Base-by-base conservation (phyloP, 371 early-diverging fungal species). In the Scutellospora calospora region DNA sequence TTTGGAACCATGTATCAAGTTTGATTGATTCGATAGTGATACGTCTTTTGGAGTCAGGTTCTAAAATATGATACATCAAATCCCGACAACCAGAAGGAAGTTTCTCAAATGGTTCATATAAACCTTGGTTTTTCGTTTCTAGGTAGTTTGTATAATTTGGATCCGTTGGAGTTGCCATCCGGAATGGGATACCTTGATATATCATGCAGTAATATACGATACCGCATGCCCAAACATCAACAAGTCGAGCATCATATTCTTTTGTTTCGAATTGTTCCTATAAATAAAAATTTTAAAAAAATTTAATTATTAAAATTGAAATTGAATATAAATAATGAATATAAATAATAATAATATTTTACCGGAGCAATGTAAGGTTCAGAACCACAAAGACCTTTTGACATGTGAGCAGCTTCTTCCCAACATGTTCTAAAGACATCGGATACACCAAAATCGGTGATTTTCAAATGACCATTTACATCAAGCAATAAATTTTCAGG, bases 361-460 rank as follows among this genome's bases (percentile, higher is more conserved):
- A 97, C 97, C 8, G 98, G 98, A 3, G 97, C 93, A 87, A 96
- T 97, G 85, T 97, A 98, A 4, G 97, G 96, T 54, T 93, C 93
- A 9, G 94, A 93, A 8, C 98, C 97, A 80, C 95, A 95, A 83
- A 95, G 88, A 51, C 96, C 95, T 75, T 87, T 84, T 60, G 94
- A 96, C 66, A 87, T 82, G 83, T 91, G 93, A 35, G 90, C 77
- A n/a, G 83, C 82, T 57, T 86, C 87, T 83, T 95, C 94, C 90
- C 94, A 95, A 38, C 90, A 89, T 22, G 91, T 92, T 63, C 94
- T 88, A 88, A 97, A 97, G 1, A 98, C 97, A 76, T 95, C 95
- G 1, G 98, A 94, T 6, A 97, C 96, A 57, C 99, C 98, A 92
- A 98, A 99, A 87, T 99, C 99, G 29, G 98, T 95, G 83, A 99